phyloP scores from a whole-genome alignment of 1,284 basidiomycete species.

The Prillingera fragicola region DNA sequence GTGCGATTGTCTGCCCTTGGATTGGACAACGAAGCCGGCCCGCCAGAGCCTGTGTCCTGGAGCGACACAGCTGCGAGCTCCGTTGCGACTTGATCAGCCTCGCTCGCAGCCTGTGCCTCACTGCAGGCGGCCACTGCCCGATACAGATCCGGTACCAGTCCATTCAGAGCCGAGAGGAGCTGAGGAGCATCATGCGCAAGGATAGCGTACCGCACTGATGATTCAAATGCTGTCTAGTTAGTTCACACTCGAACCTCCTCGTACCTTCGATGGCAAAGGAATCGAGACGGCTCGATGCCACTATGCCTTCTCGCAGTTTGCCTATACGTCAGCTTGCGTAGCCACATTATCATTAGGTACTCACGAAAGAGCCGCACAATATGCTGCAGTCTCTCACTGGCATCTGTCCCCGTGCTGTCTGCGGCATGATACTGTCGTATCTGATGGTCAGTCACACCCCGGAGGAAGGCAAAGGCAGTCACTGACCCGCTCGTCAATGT shows the following conservation, averaged over 20 bases:
- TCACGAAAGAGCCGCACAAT: slow-evolving; percentile 41
- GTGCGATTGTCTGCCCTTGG: slow-evolving; percentile 10
- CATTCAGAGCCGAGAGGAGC: slow-evolving; percentile 36
- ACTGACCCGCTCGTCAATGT: slow-evolving; percentile 42
- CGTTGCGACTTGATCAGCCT: no score
- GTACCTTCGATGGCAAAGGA: slow-evolving; percentile 45
- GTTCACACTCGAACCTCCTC: slow-evolving; percentile 10
- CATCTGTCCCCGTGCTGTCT: slow-evolving; percentile 18
- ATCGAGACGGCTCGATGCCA: slow-evolving; percentile 40
- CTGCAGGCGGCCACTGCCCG: slow-evolving; percentile 15
- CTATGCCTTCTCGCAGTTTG: slow-evolving; percentile 46
- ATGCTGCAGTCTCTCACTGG: slow-evolving; percentile 36
- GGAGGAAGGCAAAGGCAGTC: no score
- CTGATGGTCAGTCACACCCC: slow-evolving; percentile 2
- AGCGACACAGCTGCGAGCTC: no score
- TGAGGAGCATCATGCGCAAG: slow-evolving; percentile 37
- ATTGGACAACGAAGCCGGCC: no score
- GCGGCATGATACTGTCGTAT: slow-evolving; percentile 6
- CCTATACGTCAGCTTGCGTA: slow-evolving; percentile 17
- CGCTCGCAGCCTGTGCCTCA: background rate
- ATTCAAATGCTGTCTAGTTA: slow-evolving; percentile 36
- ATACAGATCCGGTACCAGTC: slow-evolving; percentile 42
- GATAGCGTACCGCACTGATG: slow-evolving; percentile 37
- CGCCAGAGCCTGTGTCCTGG: no score
- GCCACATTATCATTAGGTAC: slow-evolving; percentile 6